Percentiles rank a stretch among this genome's conserved stretches.
Evolutionary conservation across 1,139 yeast species (phyloP).

Genomic region (Yamadazyma friedrichii): DNA sequence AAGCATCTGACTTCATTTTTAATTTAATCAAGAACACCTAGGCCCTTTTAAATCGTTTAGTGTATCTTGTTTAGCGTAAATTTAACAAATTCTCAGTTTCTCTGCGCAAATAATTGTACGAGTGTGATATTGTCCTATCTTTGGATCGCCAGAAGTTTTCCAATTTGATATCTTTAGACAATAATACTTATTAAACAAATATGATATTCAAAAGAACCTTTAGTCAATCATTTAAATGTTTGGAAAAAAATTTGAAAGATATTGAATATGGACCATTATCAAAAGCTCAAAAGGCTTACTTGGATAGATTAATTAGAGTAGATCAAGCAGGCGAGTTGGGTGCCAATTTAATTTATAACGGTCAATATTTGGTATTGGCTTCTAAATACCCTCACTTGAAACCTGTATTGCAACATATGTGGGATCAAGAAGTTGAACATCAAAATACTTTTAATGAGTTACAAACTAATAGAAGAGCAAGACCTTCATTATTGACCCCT

Average conservation of each 20-base stretch:
- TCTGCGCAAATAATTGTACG: too few species aligned
- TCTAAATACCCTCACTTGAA: slow-evolving; percentile 67
- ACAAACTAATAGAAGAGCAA: slow-evolving; percentile 74
- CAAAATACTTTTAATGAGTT: slow-evolving; percentile 78
- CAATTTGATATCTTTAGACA: too few species aligned
- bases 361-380: slow-evolving; percentile 79
- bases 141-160: too few species aligned
- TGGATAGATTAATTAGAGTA: slow-evolving; percentile 79
- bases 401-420: slow-evolving; percentile 85
- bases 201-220: slow-evolving; percentile 7
- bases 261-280: slow-evolving; percentile 45
- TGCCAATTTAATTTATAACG: slow-evolving; percentile 89
- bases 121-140: too few species aligned
- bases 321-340: slow-evolving; percentile 99
- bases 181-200: not conserved
- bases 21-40: too few species aligned
- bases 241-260: slow-evolving; percentile 13
- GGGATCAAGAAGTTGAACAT: slow-evolving; percentile 96
- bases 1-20: slow-evolving; percentile 16
- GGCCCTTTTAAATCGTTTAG: not conserved
- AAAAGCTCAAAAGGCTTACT: slow-evolving; percentile 64
- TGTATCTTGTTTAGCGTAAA: not conserved
- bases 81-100: not conserved
- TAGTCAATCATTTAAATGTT: slow-evolving; percentile 3
- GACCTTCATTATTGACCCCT: slow-evolving; percentile 91